Base-by-base conservation (phyloP, 257 asterid genomes). In the Asclepias syriaca region DNA sequence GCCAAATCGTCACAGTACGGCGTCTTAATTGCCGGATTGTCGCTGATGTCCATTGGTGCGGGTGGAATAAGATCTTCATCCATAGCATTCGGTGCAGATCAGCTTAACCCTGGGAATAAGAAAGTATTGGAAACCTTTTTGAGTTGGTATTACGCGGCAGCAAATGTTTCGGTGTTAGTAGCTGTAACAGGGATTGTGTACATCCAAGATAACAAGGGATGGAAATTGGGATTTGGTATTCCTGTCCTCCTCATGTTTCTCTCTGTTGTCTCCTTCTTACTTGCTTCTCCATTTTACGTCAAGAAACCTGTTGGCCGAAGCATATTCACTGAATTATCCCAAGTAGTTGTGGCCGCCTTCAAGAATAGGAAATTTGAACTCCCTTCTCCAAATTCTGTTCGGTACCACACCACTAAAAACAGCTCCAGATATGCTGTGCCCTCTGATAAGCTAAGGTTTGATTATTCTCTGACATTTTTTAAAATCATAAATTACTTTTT, bases 81-180 rank as follows among this genome's bases (percentile, higher is more conserved):
- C 6, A 58, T 86, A n/a, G 95, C 95, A 34, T 90, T 90, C 71
- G 96, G 96, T n/a, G 96, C 89, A 0, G 83, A 90, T 61, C 95
- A 90, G 64, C 70, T 90, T 14, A 84, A 81, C 76, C 71, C 70
- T 7, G 74, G 71, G 22, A 32, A 75, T 37, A 87, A 77, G 6
- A 77, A 74, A 1, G 83, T 84, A 1, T 24, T 83, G 5, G 92
- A 85, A 74, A 86, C 89, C 68, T 88, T 48, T 75, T 88, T 88
- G 13, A 75, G 85, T 7, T 88, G 91, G 95, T 88, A 90, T 53
- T 90, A 88, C 39, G 95, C 87, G 5, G 79, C 89, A 0, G 77
- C 83, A 2, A 45, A 83, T 2, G 59, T 85, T 4, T 81, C 92
- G 0, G 86, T 86, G 12, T 60, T 90, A 40, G 49, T 88, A 34